Base-by-base conservation (phyloP, 2,329 filamentous ascomycete genomes). In the Lachnellula subtilissima region DNA sequence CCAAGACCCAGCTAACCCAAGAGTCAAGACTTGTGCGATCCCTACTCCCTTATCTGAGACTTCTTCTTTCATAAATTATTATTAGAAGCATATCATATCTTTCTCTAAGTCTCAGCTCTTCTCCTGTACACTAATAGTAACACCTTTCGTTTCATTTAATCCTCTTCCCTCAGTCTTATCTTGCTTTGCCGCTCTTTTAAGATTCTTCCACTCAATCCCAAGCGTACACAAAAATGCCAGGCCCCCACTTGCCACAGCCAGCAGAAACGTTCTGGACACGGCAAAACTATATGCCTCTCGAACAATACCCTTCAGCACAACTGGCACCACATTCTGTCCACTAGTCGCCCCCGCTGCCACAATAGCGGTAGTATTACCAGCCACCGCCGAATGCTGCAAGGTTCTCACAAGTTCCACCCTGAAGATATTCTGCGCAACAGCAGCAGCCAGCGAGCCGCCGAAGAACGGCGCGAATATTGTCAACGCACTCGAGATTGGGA, bases 301-400 rank as follows among this genome's bases (percentile, higher is more conserved):
- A 9, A 91, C 83, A 0, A 72, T 68, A 2, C 66, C 63, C 5
- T 84, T 68, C 58, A 76, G 79, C 57, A 81, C 61, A 0, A 70
- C 59, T 0, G 78, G 73, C 22, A 89, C 81, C 65, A 55, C 78
- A 75, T 17, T 90, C 71, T 48, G 83, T 76, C 0, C 85, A 89
- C 19, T 76, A 77, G 39, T 79, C 78, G 15, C 58, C 15, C 58
- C 58, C 15, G 58, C 58, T 8, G 71, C 74, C 11, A 71, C 71
- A 58, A 80, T 70, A 42, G 81, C 74, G 4, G 59, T 56, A 14
- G 67, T 50, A 2, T 75, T 60, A 42, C 75, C 69, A 7, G 22
- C 63, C 61, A n/a, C 52, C 4, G 50, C 50, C 9, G 48, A 54
- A 4, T 57, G 23, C 22, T 40, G 35, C 12, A 58, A 36, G 32